Base-by-base conservation (phyloP, 1,284 basidiomycete species). In the Leccinum colubrinum region DNA sequence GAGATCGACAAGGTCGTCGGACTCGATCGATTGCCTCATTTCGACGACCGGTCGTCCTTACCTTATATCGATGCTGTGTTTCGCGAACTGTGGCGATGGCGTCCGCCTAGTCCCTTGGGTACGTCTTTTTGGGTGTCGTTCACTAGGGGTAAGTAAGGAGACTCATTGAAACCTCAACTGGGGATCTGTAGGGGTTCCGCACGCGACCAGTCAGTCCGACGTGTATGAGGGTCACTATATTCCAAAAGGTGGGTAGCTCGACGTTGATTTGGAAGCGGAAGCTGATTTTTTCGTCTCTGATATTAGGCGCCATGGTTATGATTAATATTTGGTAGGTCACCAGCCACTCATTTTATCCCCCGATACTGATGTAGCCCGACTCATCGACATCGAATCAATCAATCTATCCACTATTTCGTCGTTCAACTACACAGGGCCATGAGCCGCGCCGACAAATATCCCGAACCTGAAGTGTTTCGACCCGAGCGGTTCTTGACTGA, bases 401-500 rank as follows among this genome's bases (percentile, higher is more conserved):
- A 4, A n/a, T 52, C 22, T 27, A 25, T 25, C 27, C 14, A 52
- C 27, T 6, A n/a, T 7, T 3, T 15, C 43, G 17, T 22, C 14
- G 3, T 20, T 14, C 20, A 20, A 48, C 17, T 15, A 39, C 41
- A 15, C 30, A 64, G 80, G 80, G 76, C 77, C 1, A 82, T 83
- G 62, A 66, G 74, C 27, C 78, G 77, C 39, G 76, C 84, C 62
- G 77, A 80, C 56, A 70, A 69, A n/a, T 85, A 81, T 62, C 72
- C 77, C 2, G 71, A 81, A 43, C 74, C 83, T 4, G 70, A 78
- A 25, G 55, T 62, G 3, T 86, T 84, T 68, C 68, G 72, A 25
- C 83, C 83, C 0, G 81, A 82, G 43, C 74, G 82, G 8, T 83
- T 78, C 64, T 59, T 83, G 74, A 75, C 46, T 7, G 55, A 39